Evolutionary conservation across 164 flowering plant species (phyloP), one percentile per base, ranked within the genome.

Genomic region (Houttuynia cordata): DNA sequence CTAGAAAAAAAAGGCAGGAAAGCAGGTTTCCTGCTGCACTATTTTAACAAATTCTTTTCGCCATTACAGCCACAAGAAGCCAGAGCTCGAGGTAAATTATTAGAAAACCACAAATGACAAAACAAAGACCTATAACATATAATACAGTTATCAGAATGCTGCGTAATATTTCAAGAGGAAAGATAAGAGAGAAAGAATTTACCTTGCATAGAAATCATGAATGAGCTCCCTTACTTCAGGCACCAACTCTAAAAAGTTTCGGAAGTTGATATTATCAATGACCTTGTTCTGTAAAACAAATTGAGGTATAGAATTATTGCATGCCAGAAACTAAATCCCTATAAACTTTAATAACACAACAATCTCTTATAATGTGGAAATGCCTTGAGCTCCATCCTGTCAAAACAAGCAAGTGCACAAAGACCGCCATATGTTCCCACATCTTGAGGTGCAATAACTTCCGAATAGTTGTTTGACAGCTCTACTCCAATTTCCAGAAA

Each of bases 351-450:
- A 60, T 8, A 24, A 49, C 20, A 42, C 3, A 4, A 51, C 10
- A 21, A 53, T 9, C 12, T 37, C 30, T 17, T 17, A 8, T 6
- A 54, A 54, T 10, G 37, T 34, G 54, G 51, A 59, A 50, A 10
- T 87, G 70, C 98, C 96, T 92, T 92, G 65, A 94, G 74, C 66
- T 94, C 99, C 25, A 87, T 57, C 62, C 97, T 79, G 74, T 94
- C 97, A 75, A 91, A 94, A 73, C 80, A 91, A 57, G 97, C 99
- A 73, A 91, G 96, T 23, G 99, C 99, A 76, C 97, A 94, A 60
- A 94, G 88, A 34, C 97, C 97, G 30, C 99, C 99, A 75, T 94
- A 94, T 14, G 96, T 94, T 63, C 97, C 99, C 73, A 94, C 88
- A 78, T 94, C 99, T 79, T 91, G 99, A 20, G 93, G 79, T 56